Conservation (phyloP, 2,329 filamentous ascomycete genomes). For the Xylaria sp. region DNA sequence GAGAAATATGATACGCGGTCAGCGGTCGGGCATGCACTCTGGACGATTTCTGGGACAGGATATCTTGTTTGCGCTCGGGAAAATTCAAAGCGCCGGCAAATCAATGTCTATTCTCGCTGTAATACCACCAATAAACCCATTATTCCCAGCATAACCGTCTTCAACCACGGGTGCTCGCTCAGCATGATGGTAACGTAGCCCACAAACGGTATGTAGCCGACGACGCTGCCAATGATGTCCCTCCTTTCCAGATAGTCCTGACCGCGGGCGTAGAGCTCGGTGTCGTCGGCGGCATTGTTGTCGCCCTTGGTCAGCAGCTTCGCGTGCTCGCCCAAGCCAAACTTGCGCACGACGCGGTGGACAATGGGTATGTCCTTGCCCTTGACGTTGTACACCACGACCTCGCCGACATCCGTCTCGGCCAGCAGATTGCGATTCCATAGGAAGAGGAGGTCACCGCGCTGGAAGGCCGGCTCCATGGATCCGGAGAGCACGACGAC, state of each 20-base stretch:
- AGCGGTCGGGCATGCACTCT: background rate
- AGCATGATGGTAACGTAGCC: constrained; percentile 97
- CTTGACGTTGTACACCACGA: constrained; percentile 80
- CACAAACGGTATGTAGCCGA: constrained; percentile 92
- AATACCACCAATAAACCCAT: constrained; percentile 96
- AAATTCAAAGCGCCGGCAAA: constrained; percentile 2
- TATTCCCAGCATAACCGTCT: constrained; percentile 91
- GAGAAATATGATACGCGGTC: background rate
- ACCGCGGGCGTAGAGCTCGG: constrained; percentile 83
- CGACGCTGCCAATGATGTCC: constrained; percentile 92
- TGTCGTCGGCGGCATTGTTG: constrained; percentile 94
- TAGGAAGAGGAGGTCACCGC: constrained; percentile 78
- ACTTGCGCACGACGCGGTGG: constrained; percentile 85
- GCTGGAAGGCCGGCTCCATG: constrained; percentile 85
- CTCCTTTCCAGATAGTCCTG: constrained; percentile 88
- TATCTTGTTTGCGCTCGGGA: background rate
- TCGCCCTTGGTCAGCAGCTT: constrained; percentile 95
- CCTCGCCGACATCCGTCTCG: constrained; percentile 65
- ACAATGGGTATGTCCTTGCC: constrained; percentile 98
- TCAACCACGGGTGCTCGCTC: constrained; percentile 95
- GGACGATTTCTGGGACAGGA: background rate
- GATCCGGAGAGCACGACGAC: constrained; percentile 86
- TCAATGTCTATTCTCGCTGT: constrained; percentile 77
- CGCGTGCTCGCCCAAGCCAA: constrained; percentile 68
- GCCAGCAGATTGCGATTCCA: constrained; percentile 76